phyloP scores from a whole-genome alignment of 108 stramenopile species.

The Cyclotella atomus region DNA sequence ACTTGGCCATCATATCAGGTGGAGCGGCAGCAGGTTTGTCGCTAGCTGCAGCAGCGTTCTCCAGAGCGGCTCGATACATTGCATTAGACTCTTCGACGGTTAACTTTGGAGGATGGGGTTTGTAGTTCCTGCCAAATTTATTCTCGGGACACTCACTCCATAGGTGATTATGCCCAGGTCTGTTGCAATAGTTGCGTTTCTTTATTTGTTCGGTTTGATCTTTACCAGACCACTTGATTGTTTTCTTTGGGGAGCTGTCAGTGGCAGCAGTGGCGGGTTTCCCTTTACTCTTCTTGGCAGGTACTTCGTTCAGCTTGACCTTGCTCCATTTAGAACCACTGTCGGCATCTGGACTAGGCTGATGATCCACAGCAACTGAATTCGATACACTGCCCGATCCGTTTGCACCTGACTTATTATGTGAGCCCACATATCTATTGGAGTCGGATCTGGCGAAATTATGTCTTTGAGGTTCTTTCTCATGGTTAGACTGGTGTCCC shows the following conservation, averaged over 20 bases:
- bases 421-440: not conserved
- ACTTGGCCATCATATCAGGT: not conserved
- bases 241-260: not conserved
- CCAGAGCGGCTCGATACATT: conserved; percentile 2
- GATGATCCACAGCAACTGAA: not conserved
- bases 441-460: not conserved
- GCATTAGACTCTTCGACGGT: conserved; percentile 5
- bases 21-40: not conserved
- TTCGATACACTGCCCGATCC: too few species aligned
- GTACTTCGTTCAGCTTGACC: not conserved
- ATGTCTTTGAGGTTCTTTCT: not conserved
- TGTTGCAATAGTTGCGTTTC: conserved; percentile 1
- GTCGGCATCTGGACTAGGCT: not conserved
- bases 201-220: not conserved
- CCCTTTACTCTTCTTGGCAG: not conserved
- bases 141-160: conserved; percentile 20
- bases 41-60: not conserved
- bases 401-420: too few species aligned
- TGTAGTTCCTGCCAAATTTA: not conserved
- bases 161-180: conserved; percentile 6
- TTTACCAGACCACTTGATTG: conserved; percentile 7
- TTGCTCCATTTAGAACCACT: not conserved
- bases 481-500: not conserved
- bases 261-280: not conserved
- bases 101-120: not conserved